A percentile compares a stretch with the other conserved stretches of the same genome.
These are phyloP conservation scores for Ogataea paradorogensis DNA, from an alignment of 805 yeast species.

Conservation along the genomic window DNA sequence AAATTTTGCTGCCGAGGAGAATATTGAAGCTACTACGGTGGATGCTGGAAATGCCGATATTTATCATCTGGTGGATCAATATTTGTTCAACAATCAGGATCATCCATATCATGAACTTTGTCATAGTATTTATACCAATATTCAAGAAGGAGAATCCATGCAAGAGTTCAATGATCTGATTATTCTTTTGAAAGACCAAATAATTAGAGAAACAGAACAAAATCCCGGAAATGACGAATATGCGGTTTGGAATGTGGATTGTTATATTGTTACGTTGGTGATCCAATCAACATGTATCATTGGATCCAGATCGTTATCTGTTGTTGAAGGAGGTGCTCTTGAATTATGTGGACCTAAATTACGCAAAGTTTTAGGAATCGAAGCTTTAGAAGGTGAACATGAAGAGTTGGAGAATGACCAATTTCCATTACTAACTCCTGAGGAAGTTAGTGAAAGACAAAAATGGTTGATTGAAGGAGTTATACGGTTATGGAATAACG, in stretches of 20 bases:
- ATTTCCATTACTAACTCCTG: constrained; percentile 23
- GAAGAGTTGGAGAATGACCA: constrained; percentile 21
- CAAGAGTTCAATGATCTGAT: constrained; percentile 30
- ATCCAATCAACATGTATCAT: constrained; percentile 73
- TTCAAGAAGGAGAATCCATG: constrained; percentile 30
- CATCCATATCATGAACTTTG: constrained; percentile 34
- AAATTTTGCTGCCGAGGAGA: constrained; percentile 19
- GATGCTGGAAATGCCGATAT: constrained; percentile 31
- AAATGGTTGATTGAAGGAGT: constrained; percentile 53
- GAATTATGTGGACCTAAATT: constrained; percentile 31
- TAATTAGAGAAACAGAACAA: constrained; percentile 8
- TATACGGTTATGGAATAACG: constrained; percentile 60
- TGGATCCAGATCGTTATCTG: constrained; percentile 86
- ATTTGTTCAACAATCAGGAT: constrained; percentile 33
- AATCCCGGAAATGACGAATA: constrained; percentile 10
- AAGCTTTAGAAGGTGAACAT: constrained; percentile 13
- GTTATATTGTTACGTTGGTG: constrained; percentile 56
- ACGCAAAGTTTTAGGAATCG: constrained; percentile 26
- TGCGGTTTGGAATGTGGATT: constrained; percentile 27
- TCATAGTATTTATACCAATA: constrained; percentile 31
- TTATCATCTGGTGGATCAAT: constrained; percentile 32
- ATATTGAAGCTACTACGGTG: constrained; percentile 16
- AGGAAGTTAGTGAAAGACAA: constrained; percentile 33
- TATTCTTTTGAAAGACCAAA: constrained; percentile 20
- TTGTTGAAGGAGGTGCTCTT: constrained; percentile 52